Evolutionary conservation across 306 rosid genomes (phyloP), one percentile per base, ranked within the genome.

Genomic region (Neltuma alba): DNA sequence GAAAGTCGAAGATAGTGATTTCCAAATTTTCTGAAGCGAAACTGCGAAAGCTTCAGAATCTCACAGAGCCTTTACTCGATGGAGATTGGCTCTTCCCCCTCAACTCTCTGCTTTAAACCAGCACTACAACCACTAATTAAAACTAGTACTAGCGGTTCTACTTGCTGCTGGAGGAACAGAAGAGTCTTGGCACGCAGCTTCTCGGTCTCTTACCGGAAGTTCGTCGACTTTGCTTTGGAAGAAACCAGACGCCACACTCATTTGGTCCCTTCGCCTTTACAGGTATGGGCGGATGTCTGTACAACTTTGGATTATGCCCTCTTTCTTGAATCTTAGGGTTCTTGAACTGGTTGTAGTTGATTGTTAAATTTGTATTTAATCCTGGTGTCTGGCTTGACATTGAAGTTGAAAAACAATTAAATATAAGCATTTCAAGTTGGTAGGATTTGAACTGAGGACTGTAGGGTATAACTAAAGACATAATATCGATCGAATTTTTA

Each of bases 171-270:
- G 76, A 70, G 74, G 11, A 54, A 14, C 62, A 80, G 31, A 63
- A 72, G 31, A 34, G 1, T 33, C 37, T 68, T 27, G 25, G 65
- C 20, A 9, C 83, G 25, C 42, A 62, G 36, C 36, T 64, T 70
- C 37, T 70, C 89, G 23, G 65, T 80, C 5, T 83, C 89, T 33
- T 83, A 83, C 84, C 73, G 31, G 3, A 86, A 86, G 6, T 80
- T 83, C 54, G 77, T 86, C 61, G 47, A 86, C 57, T 86, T 83
- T 48, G 85, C 89, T 81, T 75, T 86, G 82, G 85, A 86, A 74
- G 77, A 86, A 81, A 86, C 89, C 52, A 74, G 5, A 62, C 76
- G 73, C 77, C 85, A 70, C 70, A 75, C 74, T 8, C 67, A 54
- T 50, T 81, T 86, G 82, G 33, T 70, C 75, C 79, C 89, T 55